phyloP scores from a whole-genome alignment of 345 rosid genomes.

The Ailanthus altissimus region DNA sequence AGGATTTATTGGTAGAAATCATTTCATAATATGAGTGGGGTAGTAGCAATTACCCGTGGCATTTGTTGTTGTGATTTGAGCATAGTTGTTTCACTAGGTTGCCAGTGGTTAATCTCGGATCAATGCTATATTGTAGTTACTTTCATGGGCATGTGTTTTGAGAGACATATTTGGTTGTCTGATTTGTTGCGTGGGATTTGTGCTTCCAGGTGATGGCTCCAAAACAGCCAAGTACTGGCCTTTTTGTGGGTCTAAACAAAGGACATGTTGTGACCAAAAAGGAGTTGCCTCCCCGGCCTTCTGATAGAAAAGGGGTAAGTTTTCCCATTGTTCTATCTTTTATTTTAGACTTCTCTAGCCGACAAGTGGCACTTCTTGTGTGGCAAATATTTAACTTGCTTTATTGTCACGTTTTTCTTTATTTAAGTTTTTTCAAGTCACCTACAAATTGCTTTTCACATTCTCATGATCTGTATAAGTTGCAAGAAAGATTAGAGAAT shows the following conservation, averaged over 20 bases:
- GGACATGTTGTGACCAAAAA: slow-evolving; percentile 44
- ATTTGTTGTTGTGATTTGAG: background rate
- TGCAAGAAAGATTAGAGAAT: no score
- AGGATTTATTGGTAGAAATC: background rate
- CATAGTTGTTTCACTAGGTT: background rate
- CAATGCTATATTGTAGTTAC: slow-evolving; percentile 1
- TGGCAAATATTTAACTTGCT: background rate
- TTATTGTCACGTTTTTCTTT: background rate
- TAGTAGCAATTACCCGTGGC: background rate
- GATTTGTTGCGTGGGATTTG: background rate
- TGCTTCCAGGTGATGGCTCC: slow-evolving; percentile 43
- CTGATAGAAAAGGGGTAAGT: slow-evolving; percentile 45
- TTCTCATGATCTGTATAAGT: background rate
- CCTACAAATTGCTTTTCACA: background rate
- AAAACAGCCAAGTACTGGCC: slow-evolving; percentile 41
- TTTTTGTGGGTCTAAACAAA: slow-evolving; percentile 43
- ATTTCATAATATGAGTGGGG: background rate
- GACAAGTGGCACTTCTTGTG: background rate
- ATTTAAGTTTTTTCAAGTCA: background rate
- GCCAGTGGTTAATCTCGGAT: background rate
- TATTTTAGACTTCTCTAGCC: background rate
- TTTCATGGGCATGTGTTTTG: background rate
- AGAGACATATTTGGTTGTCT: background rate
- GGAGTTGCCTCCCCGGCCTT: slow-evolving; percentile 41
- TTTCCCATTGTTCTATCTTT: background rate